phyloP scores from a whole-genome alignment of 768 basidiomycete species.

The Tricholomella constricta region DNA sequence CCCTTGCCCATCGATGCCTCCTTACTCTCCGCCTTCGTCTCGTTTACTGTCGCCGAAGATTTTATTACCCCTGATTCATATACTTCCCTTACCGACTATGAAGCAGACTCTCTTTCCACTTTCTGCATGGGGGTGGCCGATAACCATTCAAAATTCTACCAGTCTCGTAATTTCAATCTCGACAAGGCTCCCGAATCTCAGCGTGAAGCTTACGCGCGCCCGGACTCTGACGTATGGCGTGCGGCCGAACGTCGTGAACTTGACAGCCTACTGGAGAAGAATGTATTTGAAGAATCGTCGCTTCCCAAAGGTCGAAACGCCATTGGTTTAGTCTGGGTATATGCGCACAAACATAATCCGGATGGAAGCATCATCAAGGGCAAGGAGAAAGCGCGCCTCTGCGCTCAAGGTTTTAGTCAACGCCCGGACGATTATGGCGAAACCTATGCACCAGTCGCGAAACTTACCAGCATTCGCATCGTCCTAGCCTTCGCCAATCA shows the following conservation, averaged over 20 bases:
- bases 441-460: conserved; percentile 19
- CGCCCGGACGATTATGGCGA: conserved; percentile 28
- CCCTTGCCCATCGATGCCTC: background rate
- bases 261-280: background rate
- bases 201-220: background rate
- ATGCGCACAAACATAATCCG: conserved; percentile 34
- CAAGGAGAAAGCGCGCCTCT: too few species aligned
- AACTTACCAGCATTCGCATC: background rate
- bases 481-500: background rate
- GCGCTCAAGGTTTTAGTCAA: conserved; percentile 22
- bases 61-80: too few species aligned
- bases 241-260: background rate
- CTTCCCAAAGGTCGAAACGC: background rate
- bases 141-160: background rate
- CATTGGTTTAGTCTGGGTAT: conserved; percentile 33
- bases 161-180: background rate
- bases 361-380: too few species aligned
- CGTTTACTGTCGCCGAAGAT: background rate
- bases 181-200: too few species aligned
- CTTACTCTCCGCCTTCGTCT: background rate
- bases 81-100: background rate
- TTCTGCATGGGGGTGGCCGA: background rate
- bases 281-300: background rate
- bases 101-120: background rate
- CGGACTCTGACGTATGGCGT: background rate